Evolutionary conservation across 179 eudicot species (phyloP).

Genomic region (Beta lomatogona): DNA sequence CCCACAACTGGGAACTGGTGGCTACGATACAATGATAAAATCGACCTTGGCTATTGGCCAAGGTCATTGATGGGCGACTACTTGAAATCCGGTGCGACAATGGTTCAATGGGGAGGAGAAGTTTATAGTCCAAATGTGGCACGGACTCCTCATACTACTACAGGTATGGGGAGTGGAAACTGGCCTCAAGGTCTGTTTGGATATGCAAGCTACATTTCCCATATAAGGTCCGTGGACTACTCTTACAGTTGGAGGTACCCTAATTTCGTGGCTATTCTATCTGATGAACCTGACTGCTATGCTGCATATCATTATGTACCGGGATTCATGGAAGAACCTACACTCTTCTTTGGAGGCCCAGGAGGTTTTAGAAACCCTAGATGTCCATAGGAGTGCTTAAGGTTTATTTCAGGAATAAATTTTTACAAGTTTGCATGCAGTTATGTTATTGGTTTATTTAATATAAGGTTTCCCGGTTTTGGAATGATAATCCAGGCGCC

Average conservation of each 20-base stretch:
- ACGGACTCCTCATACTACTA: slow-evolving; percentile 51
- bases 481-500: no score
- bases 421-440: not conserved
- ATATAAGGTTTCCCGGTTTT: no score
- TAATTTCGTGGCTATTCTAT: slow-evolving; percentile 26
- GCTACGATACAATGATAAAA: slow-evolving; percentile 41
- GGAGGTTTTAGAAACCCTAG: slow-evolving; percentile 35
- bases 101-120: slow-evolving; percentile 71
- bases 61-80: slow-evolving; percentile 24
- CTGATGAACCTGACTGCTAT: slow-evolving; percentile 56
- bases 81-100: slow-evolving; percentile 31
- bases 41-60: slow-evolving; percentile 74
- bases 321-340: slow-evolving; percentile 49
- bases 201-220: slow-evolving; percentile 35
- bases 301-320: slow-evolving; percentile 26
- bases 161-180: slow-evolving; percentile 63
- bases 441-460: no score
- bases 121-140: slow-evolving; percentile 55
- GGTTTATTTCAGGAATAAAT: not conserved
- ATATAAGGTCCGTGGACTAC: slow-evolving; percentile 41
- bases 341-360: slow-evolving; percentile 67
- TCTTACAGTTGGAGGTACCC: slow-evolving; percentile 39
- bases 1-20: slow-evolving; percentile 54
- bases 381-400: slow-evolving; percentile 38
- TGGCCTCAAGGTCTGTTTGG: slow-evolving; percentile 21